phyloP scores from a whole-genome alignment of 2,329 filamentous ascomycete species.

The Fusarium sp. region DNA sequence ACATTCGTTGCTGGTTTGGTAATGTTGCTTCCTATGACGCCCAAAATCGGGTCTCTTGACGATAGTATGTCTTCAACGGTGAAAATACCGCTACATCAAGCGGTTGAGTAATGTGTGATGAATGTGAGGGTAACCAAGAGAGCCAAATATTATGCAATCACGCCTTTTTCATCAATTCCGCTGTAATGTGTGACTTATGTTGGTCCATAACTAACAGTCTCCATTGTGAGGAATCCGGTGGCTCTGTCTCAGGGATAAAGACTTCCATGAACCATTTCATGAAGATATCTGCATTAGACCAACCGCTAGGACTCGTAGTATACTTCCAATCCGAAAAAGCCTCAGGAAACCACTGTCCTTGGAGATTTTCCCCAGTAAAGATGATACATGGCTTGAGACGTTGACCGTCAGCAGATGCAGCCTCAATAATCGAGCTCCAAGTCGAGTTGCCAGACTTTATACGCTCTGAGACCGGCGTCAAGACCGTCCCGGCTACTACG shows the following conservation, averaged over 20 bases:
- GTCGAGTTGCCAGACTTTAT: background rate
- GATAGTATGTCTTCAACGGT: background rate
- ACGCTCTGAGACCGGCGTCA: background rate
- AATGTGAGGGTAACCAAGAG: background rate
- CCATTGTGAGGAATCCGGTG: rapidly evolving
- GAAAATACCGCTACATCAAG: background rate
- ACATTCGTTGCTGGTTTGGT: background rate
- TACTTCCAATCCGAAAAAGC: background rate
- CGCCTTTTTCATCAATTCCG: background rate
- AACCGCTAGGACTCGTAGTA: background rate
- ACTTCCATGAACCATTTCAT: background rate
- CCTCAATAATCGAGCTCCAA: background rate
- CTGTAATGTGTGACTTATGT: background rate
- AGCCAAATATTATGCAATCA: background rate
- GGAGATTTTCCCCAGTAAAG: background rate
- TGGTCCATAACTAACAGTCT: background rate
- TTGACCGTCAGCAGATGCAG: background rate
- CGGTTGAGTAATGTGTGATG: background rate
- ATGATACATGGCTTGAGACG: background rate
- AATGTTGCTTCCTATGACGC: background rate
- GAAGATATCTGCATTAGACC: background rate
- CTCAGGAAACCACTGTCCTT: background rate
- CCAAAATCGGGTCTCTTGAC: background rate
- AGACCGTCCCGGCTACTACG: background rate
- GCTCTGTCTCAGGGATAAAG: background rate